Conservation (phyloP, 306 rosid species). For the Ceratonia siliqua region DNA sequence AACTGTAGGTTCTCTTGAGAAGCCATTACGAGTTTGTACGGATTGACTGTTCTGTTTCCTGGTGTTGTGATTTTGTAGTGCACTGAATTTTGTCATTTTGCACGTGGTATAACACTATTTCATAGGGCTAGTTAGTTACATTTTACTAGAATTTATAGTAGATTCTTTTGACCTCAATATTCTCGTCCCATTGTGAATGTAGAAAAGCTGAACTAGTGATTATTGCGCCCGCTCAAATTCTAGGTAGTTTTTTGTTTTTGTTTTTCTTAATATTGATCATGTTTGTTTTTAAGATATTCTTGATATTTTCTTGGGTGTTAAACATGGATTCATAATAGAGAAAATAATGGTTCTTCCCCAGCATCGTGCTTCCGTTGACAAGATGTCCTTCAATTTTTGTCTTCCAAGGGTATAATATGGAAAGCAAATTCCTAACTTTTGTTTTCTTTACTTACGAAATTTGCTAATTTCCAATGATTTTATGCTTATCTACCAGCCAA, state of each 20-base stretch:
- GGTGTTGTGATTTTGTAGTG: slow-evolving; percentile 56
- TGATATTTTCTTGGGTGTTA: slow-evolving; percentile 45
- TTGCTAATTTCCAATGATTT: too few species aligned
- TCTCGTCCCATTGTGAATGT: slow-evolving; percentile 63
- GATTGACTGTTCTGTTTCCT: slow-evolving; percentile 59
- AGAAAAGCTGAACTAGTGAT: slow-evolving; percentile 53
- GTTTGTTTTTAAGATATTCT: slow-evolving; percentile 23
- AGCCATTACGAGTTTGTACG: slow-evolving; percentile 44
- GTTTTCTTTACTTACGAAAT: too few species aligned
- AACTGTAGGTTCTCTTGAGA: slow-evolving; percentile 53
- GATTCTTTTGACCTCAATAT: slow-evolving; percentile 58
- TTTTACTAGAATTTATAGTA: slow-evolving; percentile 44
- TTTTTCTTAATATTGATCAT: slow-evolving; percentile 1
- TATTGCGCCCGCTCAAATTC: slow-evolving; percentile 44
- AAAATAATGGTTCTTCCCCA: slow-evolving; percentile 41
- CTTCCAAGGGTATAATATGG: too few species aligned
- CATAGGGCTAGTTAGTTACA: slow-evolving; percentile 51
- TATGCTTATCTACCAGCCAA: too few species aligned
- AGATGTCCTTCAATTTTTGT: slow-evolving; percentile 14
- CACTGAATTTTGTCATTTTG: slow-evolving; percentile 49
- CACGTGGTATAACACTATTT: slow-evolving; percentile 46
- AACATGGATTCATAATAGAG: slow-evolving; percentile 45
- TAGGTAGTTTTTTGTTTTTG: slow-evolving; percentile 32
- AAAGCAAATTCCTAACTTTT: too few species aligned
- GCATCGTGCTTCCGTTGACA: slow-evolving; percentile 24